phyloP scores from a whole-genome alignment of 2,329 filamentous ascomycete species.

The Verticillium tricorpus region DNA sequence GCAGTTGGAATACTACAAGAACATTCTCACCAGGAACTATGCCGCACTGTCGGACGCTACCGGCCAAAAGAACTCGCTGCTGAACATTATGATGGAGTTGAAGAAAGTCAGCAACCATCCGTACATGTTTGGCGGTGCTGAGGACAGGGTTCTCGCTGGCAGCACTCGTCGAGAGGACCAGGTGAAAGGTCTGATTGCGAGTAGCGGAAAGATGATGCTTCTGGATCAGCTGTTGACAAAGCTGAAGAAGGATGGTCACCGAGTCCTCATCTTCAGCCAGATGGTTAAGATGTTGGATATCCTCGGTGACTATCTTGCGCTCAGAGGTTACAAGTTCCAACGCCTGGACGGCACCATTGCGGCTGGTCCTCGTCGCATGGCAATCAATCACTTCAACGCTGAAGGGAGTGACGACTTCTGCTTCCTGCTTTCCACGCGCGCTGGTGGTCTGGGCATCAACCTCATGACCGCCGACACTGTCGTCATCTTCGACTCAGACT shows the following conservation, averaged over 20 bases:
- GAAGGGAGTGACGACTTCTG: slow-evolving; percentile 93
- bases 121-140: slow-evolving; percentile 93
- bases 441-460: slow-evolving; percentile 97
- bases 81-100: slow-evolving; percentile 99
- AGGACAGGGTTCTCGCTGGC: slow-evolving; percentile 80
- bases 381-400: slow-evolving; percentile 99
- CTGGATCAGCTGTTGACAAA: slow-evolving; percentile 93
- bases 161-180: slow-evolving; percentile 82
- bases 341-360: slow-evolving; percentile 93
- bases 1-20: slow-evolving; percentile 97
- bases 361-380: slow-evolving; percentile 79
- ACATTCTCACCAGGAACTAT: slow-evolving; percentile 95
- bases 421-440: slow-evolving; percentile 90
- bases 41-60: slow-evolving; percentile 86
- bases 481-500: slow-evolving; percentile 95
- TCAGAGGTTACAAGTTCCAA: slow-evolving; percentile 93
- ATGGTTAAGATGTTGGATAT: slow-evolving; percentile 99
- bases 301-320: slow-evolving; percentile 85
- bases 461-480: slow-evolving; percentile 98
- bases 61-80: slow-evolving; percentile 87
- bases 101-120: slow-evolving; percentile 99
- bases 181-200: slow-evolving; percentile 88
- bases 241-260: slow-evolving; percentile 87
- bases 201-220: slow-evolving; percentile 99
- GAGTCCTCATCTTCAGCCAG: slow-evolving; percentile 96